phyloP scores from a whole-genome alignment of 2,329 filamentous ascomycete genomes.

The Corynespora cassiicola region DNA sequence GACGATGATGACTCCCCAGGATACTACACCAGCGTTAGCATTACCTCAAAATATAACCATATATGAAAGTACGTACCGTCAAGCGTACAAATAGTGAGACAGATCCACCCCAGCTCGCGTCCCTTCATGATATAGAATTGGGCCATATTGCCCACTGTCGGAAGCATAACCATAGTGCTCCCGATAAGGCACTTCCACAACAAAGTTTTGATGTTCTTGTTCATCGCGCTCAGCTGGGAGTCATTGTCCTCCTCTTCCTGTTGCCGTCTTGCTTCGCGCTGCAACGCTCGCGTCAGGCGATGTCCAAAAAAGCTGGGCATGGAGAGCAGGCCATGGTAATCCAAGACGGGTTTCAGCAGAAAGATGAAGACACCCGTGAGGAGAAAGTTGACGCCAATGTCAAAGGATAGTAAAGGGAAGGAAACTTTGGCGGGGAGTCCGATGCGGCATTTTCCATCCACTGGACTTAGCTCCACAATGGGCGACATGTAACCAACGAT shows the following conservation, averaged over 20 bases:
- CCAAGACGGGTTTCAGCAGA: slow-evolving; percentile 34
- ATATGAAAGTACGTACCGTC: slow-evolving; percentile 38
- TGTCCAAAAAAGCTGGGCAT: slow-evolving; percentile 6
- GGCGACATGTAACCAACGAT: slow-evolving; percentile 36
- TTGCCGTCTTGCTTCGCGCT: too few relatives aligned
- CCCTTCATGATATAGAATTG: slow-evolving; percentile 38
- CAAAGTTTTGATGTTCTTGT: slow-evolving; percentile 23
- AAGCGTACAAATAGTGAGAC: slow-evolving; percentile 45
- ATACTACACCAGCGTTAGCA: slow-evolving; percentile 21
- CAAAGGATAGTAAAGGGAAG: slow-evolving; percentile 43
- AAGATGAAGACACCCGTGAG: slow-evolving; percentile 45
- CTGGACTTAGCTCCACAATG: slow-evolving; percentile 30
- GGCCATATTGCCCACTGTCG: slow-evolving; percentile 45
- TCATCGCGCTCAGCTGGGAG: slow-evolving; percentile 7
- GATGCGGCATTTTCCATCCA: slow-evolving; percentile 43
- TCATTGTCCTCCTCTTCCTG: too few relatives aligned
- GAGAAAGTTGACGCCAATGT: slow-evolving; percentile 42
- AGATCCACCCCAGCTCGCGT: slow-evolving; percentile 46
- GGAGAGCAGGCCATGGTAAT: slow-evolving; percentile 15
- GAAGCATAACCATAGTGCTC: slow-evolving; percentile 39
- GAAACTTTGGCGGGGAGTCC: slow-evolving; percentile 41
- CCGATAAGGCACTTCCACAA: slow-evolving; percentile 36
- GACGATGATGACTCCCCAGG: slow-evolving; percentile 32
- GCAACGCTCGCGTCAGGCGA: slow-evolving; percentile 3
- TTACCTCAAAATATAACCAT: neutral